These are phyloP conservation scores for Cryptosporidium xiaoi DNA, from an alignment of 169 alveolate species.

Conservation along the genomic window DNA sequence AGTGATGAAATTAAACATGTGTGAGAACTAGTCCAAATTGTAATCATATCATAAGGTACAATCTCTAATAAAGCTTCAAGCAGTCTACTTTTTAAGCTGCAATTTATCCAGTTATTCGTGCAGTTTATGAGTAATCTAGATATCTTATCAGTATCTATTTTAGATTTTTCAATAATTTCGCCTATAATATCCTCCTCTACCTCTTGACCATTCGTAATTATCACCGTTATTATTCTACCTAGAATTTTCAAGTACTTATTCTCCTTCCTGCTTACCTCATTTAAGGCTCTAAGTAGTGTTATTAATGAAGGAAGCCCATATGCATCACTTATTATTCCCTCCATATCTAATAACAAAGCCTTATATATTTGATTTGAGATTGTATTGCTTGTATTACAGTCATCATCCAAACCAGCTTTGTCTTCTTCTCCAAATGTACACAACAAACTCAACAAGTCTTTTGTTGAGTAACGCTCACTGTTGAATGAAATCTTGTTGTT, in stretches of 20 bases:
- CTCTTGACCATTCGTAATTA: slow-evolving; percentile 48
- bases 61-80: slow-evolving; percentile 33
- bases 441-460: not conserved
- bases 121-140: slow-evolving; percentile 30
- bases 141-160: slow-evolving; percentile 26
- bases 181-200: slow-evolving; percentile 28
- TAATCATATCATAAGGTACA: slow-evolving; percentile 22
- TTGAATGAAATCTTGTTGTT: slow-evolving; percentile 13
- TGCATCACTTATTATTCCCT: slow-evolving; percentile 54
- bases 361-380: slow-evolving; percentile 21
- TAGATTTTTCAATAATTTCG: slow-evolving; percentile 1
- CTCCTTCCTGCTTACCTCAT: not conserved
- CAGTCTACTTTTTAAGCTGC: slow-evolving; percentile 27
- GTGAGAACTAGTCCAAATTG: slow-evolving; percentile 35
- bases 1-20: not conserved
- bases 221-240: slow-evolving; percentile 5
- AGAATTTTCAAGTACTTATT: not conserved
- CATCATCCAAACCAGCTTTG: too few species aligned
- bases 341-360: slow-evolving; percentile 26
- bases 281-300: slow-evolving; percentile 3
- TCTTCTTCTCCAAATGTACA: too few species aligned
- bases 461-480: not conserved
- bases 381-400: not conserved
- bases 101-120: slow-evolving; percentile 36
- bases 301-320: slow-evolving; percentile 54